Conservation (phyloP, 768 basidiomycete genomes). For the Suillus luteus region DNA sequence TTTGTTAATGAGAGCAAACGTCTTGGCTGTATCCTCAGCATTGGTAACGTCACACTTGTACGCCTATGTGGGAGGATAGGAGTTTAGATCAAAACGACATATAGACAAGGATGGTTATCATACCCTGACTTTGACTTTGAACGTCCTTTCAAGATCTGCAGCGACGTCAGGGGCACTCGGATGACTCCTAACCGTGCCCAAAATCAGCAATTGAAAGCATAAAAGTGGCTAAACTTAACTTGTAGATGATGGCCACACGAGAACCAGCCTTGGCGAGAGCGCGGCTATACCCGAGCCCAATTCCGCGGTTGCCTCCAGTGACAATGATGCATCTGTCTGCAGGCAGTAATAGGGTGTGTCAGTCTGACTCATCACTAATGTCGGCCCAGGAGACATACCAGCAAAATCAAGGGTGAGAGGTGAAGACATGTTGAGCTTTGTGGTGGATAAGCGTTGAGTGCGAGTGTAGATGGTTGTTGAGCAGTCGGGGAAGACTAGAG, state of each 20-base stretch:
- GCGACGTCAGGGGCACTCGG: slow-evolving; percentile 51
- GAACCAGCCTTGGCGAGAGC: slow-evolving; percentile 57
- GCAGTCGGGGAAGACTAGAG: background rate
- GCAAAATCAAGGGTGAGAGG: background rate
- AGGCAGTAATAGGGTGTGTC: background rate
- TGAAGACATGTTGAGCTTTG: background rate
- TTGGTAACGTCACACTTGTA: slow-evolving; percentile 65
- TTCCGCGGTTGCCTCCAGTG: slow-evolving; percentile 65
- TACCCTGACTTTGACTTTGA: slow-evolving; percentile 44
- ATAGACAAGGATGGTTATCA: background rate
- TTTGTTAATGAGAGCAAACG: slow-evolving; percentile 48
- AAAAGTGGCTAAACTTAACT: slow-evolving; percentile 27
- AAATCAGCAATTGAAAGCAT: background rate
- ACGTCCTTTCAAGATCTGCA: slow-evolving; percentile 46
- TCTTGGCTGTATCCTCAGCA: slow-evolving; percentile 41
- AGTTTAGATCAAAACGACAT: background rate
- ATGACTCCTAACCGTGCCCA: slow-evolving; percentile 39
- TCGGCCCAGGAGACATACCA: background rate
- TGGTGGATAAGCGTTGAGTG: background rate
- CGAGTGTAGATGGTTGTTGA: background rate
- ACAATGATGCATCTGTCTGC: slow-evolving; percentile 54
- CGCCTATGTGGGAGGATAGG: slow-evolving; percentile 39
- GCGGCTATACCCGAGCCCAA: slow-evolving; percentile 55
- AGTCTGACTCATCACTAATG: background rate
- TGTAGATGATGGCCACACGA: slow-evolving; percentile 64